These are phyloP conservation scores for Ormosia emarginata DNA, from an alignment of 306 rosid species.

Conservation along the genomic window DNA sequence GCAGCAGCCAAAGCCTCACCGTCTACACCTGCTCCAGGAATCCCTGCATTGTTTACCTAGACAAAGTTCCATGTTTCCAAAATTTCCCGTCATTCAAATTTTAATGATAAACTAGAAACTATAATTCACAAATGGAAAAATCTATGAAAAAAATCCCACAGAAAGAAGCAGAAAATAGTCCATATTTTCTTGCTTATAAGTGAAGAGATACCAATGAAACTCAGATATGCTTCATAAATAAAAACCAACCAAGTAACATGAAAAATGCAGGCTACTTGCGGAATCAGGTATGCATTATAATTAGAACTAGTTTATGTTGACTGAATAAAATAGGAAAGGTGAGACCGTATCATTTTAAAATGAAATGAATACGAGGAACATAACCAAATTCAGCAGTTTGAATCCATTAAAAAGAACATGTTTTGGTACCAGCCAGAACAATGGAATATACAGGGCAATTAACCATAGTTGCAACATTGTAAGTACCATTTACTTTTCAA, in stretches of 20 bases:
- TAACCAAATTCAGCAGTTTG: neutral
- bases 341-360: no score
- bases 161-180: no score
- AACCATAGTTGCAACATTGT: no score
- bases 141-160: no score
- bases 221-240: neutral
- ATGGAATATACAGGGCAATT: no score
- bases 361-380: neutral
- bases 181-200: no score
- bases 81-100: no score
- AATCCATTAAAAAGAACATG: neutral
- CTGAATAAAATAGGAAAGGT: neutral
- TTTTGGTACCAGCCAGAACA: neutral
- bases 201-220: neutral
- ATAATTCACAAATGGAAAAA: neutral
- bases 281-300: neutral
- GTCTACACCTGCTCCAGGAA: slow-evolving; percentile 23
- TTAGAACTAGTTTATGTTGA: no score
- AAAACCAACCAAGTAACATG: neutral
- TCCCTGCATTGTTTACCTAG: slow-evolving; percentile 54
- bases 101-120: no score
- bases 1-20: slow-evolving; percentile 27
- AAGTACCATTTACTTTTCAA: no score
- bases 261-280: neutral
- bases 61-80: neutral